Evolutionary conservation across 352 stramenopile species (phyloP).

Genomic region (Phytophthora cryptogea): DNA sequence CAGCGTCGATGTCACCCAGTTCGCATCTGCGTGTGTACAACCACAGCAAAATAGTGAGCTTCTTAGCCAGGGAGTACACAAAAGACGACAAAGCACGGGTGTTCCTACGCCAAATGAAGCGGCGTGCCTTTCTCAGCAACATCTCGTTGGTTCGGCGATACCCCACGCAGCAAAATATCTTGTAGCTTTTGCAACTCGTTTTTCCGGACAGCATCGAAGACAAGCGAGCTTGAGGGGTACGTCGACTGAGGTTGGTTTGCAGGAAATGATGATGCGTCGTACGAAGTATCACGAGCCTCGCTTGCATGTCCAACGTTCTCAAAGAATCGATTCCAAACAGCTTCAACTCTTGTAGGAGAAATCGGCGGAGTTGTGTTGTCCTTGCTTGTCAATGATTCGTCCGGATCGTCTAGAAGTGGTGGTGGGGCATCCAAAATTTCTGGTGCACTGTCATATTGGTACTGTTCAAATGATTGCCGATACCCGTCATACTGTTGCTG

Average conservation of each 20-base stretch:
- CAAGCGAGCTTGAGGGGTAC: slow-evolving; percentile 8
- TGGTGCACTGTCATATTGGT: slow-evolving; percentile 15
- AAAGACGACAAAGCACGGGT: slow-evolving; percentile 10
- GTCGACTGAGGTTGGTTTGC: not conserved
- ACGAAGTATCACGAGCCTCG: slow-evolving; percentile 17
- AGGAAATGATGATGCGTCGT: slow-evolving; percentile 1
- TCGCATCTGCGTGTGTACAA: slow-evolving; percentile 47
- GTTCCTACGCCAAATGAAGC: slow-evolving; percentile 68
- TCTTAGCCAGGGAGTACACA: slow-evolving; percentile 4
- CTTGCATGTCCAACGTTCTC: slow-evolving; percentile 54
- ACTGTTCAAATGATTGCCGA: slow-evolving; percentile 18
- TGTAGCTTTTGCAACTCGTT: slow-evolving; percentile 49
- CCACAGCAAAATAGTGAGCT: slow-evolving; percentile 23
- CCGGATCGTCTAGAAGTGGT: slow-evolving; percentile 18
- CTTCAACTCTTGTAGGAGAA: slow-evolving; percentile 54
- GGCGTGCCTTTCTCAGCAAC: slow-evolving; percentile 67
- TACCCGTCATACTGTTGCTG: slow-evolving; percentile 19
- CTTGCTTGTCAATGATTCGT: slow-evolving; percentile 12
- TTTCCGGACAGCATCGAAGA: slow-evolving; percentile 65
- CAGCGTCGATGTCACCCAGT: slow-evolving; percentile 61
- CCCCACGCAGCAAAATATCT: slow-evolving; percentile 47
- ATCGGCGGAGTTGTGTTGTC: slow-evolving; percentile 15
- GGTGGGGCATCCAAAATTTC: slow-evolving; percentile 17
- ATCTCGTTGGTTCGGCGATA: slow-evolving; percentile 63
- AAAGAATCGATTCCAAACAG: slow-evolving; percentile 83